Base-by-base conservation (phyloP, 2,329 filamentous ascomycete species). In the Fusarium pininemorale region DNA sequence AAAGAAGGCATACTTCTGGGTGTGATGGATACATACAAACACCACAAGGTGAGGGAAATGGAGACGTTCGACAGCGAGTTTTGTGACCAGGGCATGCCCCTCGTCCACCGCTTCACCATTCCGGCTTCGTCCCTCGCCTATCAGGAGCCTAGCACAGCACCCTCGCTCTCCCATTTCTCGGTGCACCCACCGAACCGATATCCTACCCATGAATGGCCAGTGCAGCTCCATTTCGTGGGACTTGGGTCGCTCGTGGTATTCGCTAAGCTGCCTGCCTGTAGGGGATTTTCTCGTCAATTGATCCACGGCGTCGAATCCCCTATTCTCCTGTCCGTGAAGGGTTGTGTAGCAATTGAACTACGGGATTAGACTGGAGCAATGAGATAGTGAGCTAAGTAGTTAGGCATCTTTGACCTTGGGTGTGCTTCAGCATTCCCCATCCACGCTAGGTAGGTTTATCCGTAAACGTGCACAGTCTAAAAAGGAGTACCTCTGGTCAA, bases 111-210 rank as follows among this genome's bases (percentile, higher is more conserved):
- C 71, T 73, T 68, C 58, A 68, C 71, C 70, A 70, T 61, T 68
- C 71, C 70, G 71, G 70, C 71, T 73, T 74, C 70, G 68, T 72
- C 71, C 71, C 66, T 73, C 71, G 71, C 71, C 71, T 73, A 73
- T 73, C 71, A 73, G 71, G 70, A 66, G 39, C 55, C 66, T 56
- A 59, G 71, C 48, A 71, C 70, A 63, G 71, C 48, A 71, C 71
- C 66, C 70, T 73, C 66, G 70, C 57, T 74, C 71, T 72, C 71
- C 66, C 70, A 74, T 68, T 73, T 66, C 64, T 74, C 62, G 69
- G 71, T 58, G 71, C 62, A 56, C 45, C 66, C 70, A 73, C 71
- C 63, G 53, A 59, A 62, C 70, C 70, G 70, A 73, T 67, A 67
- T 71, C 70, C 51, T 64, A 70, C 47, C 66, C 67, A 70, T 59